Evolutionary conservation across 2,329 filamentous ascomycete species (phyloP), one percentile per base, ranked within the genome.

Genomic region (Didymella glomerata): DNA sequence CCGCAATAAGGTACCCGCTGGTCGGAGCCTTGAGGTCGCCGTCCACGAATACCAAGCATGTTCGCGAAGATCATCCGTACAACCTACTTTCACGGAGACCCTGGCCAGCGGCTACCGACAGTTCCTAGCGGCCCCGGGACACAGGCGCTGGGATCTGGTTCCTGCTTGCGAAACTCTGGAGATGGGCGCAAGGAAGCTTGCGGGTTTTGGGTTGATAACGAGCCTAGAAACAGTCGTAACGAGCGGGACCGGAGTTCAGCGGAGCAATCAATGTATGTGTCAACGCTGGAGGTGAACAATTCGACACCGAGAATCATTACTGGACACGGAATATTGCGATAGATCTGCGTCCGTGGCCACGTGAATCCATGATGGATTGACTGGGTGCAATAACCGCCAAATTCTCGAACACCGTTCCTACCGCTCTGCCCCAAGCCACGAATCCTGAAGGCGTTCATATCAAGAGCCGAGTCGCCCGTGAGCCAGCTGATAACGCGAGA

Each of bases 111-210:
- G 44, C 24, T 58, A 44, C 28, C 49, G 36, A 53, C 22, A 14
- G 22, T 25, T 41, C 22, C 22, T 48, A 48, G 42, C 49, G 67
- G 49, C 73, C 67, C 60, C 54, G 25, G 18, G 41, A 40, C 22
- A 30, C 47, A 30, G 46, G 45, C 25, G 27, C 32, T 51, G 48
- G 41, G 32, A 38, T 14, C n/a, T 18, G 11, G 18, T 47, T 25
- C 8, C 34, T 46, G 18, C 38, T 40, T 4, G 48, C 7, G 18
- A 50, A 4, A 8, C 18, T 14, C n/a, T 51, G 41, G 48, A 46
- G 54, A 50, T 41, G 40, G 27, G 47, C 47, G 54, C 54, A 34
- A 16, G n/a, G 8, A 42, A 16, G 13, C 20, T 18, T 22, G 22
- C 16, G 14, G 18, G 16, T 10, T 24, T 36, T 9, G 28, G 28